A percentile compares a stretch with the other conserved stretches of the same genome.
Conservation (phyloP, 2,329 filamentous ascomycete genomes). For the Sporothrix variecibatus region DNA sequence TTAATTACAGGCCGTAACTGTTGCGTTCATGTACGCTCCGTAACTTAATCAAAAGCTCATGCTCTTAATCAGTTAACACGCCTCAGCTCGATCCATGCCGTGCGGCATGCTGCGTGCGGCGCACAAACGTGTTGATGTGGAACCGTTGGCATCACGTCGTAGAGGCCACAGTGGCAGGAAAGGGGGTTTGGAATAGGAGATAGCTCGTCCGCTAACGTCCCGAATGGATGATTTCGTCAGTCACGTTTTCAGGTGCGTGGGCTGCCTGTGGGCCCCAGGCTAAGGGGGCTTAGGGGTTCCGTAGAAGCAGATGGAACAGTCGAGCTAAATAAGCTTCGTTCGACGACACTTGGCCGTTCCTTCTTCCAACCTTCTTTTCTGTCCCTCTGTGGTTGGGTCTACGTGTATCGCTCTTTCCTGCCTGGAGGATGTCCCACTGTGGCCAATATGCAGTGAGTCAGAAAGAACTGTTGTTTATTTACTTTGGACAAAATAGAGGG, state of each 20-base stretch:
- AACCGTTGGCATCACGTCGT: not conserved
- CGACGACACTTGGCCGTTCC: conserved; percentile 9
- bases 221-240: not conserved
- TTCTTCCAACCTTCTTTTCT: not conserved
- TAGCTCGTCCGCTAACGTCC: not conserved
- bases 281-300: not conserved
- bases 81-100: not conserved
- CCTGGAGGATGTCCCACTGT: conserved; percentile 12
- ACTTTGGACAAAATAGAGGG: not conserved
- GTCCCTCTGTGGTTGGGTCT: not conserved
- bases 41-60: not conserved
- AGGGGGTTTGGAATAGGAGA: not conserved
- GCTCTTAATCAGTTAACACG: not conserved
- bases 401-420: conserved; percentile 5
- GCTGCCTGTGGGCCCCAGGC: conserved; percentile 15
- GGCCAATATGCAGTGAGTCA: conserved; percentile 17
- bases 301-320: conserved; percentile 25
- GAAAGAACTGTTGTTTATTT: not conserved
- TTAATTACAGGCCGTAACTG: not conserved
- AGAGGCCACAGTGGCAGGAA: conserved; percentile 32
- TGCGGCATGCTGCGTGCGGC: not conserved
- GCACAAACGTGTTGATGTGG: not conserved
- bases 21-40: not conserved
- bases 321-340: conserved; percentile 17
- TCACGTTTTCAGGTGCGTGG: not conserved